phyloP scores from a whole-genome alignment of 306 rosid genomes.

The Fagus sylvatica region DNA sequence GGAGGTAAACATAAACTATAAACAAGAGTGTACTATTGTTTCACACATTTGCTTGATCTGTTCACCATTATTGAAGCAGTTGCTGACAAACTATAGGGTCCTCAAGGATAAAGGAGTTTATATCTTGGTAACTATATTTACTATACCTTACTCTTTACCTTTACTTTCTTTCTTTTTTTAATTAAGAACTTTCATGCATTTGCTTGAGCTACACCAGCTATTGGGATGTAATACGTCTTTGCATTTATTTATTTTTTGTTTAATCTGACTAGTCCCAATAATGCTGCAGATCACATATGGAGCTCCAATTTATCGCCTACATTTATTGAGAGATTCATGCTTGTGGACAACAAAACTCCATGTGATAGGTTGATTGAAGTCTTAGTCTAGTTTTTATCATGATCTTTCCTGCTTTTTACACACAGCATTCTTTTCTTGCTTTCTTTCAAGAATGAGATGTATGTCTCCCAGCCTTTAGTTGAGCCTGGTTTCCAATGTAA shows the following conservation, averaged over 20 bases:
- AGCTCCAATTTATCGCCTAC: constrained; percentile 69
- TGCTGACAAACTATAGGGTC: constrained; percentile 92
- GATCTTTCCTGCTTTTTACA: constrained; percentile 12
- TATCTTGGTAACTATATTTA: constrained; percentile 59
- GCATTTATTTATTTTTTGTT: constrained; percentile 4
- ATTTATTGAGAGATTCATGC: constrained; percentile 57
- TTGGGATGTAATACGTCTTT: constrained; percentile 5
- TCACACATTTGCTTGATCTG: constrained; percentile 54
- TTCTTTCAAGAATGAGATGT: not conserved
- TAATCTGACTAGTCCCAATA: constrained; percentile 26
- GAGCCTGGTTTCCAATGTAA: not conserved
- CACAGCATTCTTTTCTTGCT: not conserved
- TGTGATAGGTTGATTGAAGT: constrained; percentile 69
- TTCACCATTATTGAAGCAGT: constrained; percentile 90
- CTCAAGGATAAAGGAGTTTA: constrained; percentile 90
- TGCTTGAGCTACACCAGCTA: constrained; percentile 1
- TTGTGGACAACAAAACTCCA: constrained; percentile 75
- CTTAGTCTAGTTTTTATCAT: constrained; percentile 13
- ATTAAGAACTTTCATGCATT: not conserved
- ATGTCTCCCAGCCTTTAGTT: constrained; percentile 9
- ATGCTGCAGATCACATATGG: constrained; percentile 76
- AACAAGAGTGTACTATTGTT: constrained; percentile 23
- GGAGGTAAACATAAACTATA: constrained; percentile 69
- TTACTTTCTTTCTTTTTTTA: constrained; percentile 12
- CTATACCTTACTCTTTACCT: constrained; percentile 1